Evolutionary conservation across 805 yeast species (phyloP).

Genomic region (Cyberlindnera euphorbiiphila): DNA sequence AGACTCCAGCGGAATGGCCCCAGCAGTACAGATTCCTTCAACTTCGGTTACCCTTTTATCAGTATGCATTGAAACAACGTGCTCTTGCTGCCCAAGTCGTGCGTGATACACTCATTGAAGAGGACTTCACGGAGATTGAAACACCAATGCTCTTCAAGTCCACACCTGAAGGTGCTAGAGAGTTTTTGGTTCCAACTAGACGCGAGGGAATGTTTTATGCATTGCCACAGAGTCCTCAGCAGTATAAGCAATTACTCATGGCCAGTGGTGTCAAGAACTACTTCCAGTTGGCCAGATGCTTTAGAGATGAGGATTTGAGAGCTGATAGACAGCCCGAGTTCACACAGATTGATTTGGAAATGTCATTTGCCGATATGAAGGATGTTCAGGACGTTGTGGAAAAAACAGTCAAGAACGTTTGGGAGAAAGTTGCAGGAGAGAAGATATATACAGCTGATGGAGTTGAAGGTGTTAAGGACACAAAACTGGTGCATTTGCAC

Average conservation of each 20-base stretch:
- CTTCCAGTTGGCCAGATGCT: conserved; percentile 90
- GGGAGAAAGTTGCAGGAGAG: conserved; percentile 45
- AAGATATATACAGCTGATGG: conserved; percentile 25
- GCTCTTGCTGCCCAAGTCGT: conserved; percentile 49
- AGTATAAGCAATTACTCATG: conserved; percentile 91
- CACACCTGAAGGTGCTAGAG: conserved; percentile 98
- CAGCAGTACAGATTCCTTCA: conserved; percentile 80
- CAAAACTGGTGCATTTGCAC: conserved; percentile 42
- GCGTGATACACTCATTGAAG: conserved; percentile 38
- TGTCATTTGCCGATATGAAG: conserved; percentile 70
- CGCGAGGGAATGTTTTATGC: conserved; percentile 66
- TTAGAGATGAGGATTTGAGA: conserved; percentile 92
- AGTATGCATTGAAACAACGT: conserved; percentile 51
- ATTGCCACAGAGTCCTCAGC: conserved; percentile 96
- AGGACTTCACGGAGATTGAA: conserved; percentile 75
- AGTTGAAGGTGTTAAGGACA: conserved; percentile 14
- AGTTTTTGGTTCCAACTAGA: conserved; percentile 91
- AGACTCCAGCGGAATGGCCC: conserved; percentile 58
- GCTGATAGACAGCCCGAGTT: conserved; percentile 97
- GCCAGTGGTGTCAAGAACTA: conserved; percentile 87
- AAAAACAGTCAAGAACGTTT: conserved; percentile 47
- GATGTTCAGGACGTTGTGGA: conserved; percentile 70
- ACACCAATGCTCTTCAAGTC: conserved; percentile 92
- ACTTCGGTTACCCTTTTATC: conserved; percentile 57
- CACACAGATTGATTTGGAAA: conserved; percentile 94